Conservation (phyloP, 495 filamentous ascomycete species). For the Lineolata rhizophorae region DNA sequence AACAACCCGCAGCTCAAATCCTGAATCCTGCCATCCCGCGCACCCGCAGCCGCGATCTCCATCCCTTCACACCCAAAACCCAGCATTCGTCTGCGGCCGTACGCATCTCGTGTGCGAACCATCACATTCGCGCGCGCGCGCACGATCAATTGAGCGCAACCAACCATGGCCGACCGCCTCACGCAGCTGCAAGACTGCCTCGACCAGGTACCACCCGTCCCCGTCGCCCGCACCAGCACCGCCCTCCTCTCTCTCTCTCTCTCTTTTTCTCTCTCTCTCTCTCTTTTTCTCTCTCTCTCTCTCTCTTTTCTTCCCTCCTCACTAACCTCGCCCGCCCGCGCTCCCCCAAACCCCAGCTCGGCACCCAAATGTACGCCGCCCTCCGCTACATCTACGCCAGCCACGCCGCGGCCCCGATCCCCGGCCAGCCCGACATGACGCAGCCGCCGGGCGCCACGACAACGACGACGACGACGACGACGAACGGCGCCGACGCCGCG, state of each 20-base stretch:
- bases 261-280: no score
- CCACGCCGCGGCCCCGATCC: neutral
- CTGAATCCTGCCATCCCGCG: no score
- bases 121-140: no score
- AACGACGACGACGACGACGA: neutral
- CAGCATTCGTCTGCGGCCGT: no score
- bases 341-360: no score
- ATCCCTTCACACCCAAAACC: neutral
- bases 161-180: neutral
- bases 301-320: no score
- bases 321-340: no score
- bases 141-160: no score
- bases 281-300: no score
- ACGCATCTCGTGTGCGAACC: no score
- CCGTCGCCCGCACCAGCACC: neutral
- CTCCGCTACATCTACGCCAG: neutral
- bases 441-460: neutral
- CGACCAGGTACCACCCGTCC: constrained; percentile 1
- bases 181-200: constrained; percentile 2
- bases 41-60: no score
- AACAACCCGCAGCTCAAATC: no score
- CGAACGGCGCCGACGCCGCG: neutral
- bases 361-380: constrained; percentile 27
- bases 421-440: neutral
- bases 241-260: constrained; percentile 17